These are phyloP conservation scores for Davidsoniella australis DNA, from an alignment of 2,329 filamentous ascomycete genomes.

Conservation along the genomic window DNA sequence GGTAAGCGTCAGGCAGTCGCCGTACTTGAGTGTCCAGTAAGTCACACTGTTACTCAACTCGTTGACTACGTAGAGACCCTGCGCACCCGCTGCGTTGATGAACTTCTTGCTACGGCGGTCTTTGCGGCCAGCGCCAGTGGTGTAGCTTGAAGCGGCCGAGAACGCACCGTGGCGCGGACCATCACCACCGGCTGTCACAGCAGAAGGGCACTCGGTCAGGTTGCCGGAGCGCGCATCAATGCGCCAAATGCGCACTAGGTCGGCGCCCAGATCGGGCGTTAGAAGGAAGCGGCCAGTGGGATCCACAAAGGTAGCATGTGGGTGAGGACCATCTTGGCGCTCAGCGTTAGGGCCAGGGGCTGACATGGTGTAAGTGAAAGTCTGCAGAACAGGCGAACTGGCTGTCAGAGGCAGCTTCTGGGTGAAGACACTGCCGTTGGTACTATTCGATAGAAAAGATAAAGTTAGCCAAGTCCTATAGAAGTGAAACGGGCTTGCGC, in stretches of 20 bases:
- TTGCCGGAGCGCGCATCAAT: conserved; percentile 28
- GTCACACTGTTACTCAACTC: conserved; percentile 34
- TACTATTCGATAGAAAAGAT: conserved; percentile 16
- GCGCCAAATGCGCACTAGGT: conserved; percentile 35
- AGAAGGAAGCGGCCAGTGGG: conserved; percentile 32
- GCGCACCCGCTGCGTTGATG: conserved; percentile 6
- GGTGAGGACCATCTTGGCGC: conserved; percentile 38
- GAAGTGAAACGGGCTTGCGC: neutral
- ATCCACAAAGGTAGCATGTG: conserved; percentile 33
- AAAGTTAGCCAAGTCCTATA: neutral
- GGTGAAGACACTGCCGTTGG: conserved; percentile 26
- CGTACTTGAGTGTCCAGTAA: conserved; percentile 31
- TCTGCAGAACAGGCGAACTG: conserved; percentile 19
- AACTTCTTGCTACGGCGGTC: neutral
- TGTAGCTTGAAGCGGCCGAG: conserved; percentile 21
- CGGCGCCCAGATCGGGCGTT: conserved; percentile 35
- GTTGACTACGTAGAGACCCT: conserved; percentile 24
- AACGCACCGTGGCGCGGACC: conserved; percentile 37
- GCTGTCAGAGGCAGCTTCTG: conserved; percentile 24
- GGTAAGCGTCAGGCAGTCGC: conserved; percentile 29
- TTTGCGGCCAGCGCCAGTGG: conserved; percentile 14
- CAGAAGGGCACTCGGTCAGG: conserved; percentile 28
- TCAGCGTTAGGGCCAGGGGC: conserved; percentile 25
- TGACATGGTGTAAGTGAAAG: conserved; percentile 25
- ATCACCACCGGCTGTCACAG: conserved; percentile 26